Conservation (phyloP, 2,329 filamentous ascomycete genomes). For the Beauveria asiatica region DNA sequence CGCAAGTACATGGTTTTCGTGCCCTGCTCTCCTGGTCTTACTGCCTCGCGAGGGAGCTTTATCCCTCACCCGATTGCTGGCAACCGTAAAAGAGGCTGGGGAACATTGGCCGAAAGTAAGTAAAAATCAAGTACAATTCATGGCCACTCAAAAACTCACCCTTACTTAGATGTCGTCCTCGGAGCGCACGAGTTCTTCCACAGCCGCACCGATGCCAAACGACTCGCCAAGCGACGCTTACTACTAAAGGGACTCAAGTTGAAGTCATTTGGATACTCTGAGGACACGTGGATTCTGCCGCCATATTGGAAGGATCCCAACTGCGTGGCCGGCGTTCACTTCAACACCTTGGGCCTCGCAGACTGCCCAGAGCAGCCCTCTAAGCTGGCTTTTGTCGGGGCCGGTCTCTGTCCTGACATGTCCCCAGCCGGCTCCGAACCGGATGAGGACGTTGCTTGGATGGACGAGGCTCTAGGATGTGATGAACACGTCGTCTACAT, state of each 20-base stretch:
- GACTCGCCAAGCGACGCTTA: background rate
- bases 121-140: too few species aligned
- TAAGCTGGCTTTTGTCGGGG: constrained; percentile 1
- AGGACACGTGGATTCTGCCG: background rate
- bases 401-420: background rate
- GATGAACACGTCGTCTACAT: background rate
- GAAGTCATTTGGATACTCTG: background rate
- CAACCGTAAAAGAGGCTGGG: background rate
- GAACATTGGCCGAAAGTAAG: background rate
- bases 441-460: background rate
- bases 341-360: constrained; percentile 1
- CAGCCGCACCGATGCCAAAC: background rate
- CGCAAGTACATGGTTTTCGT: background rate
- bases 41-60: background rate
- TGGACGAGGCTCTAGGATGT: background rate
- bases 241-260: background rate
- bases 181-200: background rate
- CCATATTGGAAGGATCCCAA: background rate
- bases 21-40: background rate
- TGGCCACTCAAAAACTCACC: background rate
- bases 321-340: constrained; percentile 1
- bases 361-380: constrained; percentile 4
- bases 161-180: background rate
- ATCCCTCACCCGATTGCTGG: background rate
- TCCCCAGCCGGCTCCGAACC: background rate